Base-by-base conservation (phyloP, 331 rosid species). In the Phaseolus coccineus region DNA sequence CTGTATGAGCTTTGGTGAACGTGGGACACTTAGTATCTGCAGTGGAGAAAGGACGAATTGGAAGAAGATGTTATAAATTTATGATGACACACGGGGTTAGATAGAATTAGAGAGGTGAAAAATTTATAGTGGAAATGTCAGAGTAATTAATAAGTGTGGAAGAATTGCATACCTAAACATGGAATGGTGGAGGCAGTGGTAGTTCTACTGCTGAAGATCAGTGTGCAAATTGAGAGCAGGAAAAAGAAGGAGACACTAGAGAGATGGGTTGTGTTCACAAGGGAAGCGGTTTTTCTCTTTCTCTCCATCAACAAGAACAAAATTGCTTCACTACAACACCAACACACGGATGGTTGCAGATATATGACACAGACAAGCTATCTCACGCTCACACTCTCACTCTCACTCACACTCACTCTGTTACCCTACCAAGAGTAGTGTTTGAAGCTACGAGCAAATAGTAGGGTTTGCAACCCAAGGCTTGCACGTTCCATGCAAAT, bases 291-390 rank as follows among this genome's bases (percentile, higher is more conserved):
- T 25, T 66, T 81, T 80, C 85, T 82, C 76, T 86, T 85, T 82
- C 87, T 82, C 94, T 92, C 98, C 98, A 94, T 94, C 80, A 84
- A 79, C 65, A 81, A 81, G 56, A 9, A 71, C 42, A 62, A 64
- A 59, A 52, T 48, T 40, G 33, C 64, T 69, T 79, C 78, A 53
- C 31, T 30, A 33, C 25, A 13, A 63, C 16, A 62, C 67, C 56
- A 81, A 35, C 58, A 79, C 70, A 65, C 37, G 37, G 40, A 74
- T 63, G 68, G 57, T 68, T 77, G 69, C 42, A 75, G 84, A 75
- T 74, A 81, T 78, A 69, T 70, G 64, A 56, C 69, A 70, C 70
- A 30, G 53, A 47, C 48, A 42, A 64, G 63, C 27, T 33, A 33
- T 33, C 74, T 39, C 74, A 16, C 64, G 6, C 67, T 71, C 27